Evolutionary conservation across 2,329 filamentous ascomycete genomes (phyloP).

Genomic region (Spiromastix sp.): DNA sequence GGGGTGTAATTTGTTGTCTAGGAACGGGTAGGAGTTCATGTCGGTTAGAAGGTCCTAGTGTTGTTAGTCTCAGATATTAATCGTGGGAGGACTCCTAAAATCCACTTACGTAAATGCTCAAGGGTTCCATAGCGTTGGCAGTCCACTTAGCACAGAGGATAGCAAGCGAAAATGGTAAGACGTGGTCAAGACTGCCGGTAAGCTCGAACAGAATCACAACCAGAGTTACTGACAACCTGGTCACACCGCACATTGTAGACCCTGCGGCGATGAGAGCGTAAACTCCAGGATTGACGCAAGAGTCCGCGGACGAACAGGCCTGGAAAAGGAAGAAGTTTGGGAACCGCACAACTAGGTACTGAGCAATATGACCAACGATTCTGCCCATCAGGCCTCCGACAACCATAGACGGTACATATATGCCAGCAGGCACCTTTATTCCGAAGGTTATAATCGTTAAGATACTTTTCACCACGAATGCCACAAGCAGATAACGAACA

Average conservation of each 20-base stretch:
- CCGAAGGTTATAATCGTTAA: constrained; percentile 88
- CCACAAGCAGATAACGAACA: constrained; percentile 59
- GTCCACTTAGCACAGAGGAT: constrained; percentile 98
- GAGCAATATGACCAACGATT: constrained; percentile 73
- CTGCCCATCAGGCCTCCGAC: constrained; percentile 87
- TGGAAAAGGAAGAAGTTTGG: constrained; percentile 65
- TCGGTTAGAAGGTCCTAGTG: constrained; percentile 78
- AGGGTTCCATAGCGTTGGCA: constrained; percentile 84
- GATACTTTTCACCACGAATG: constrained; percentile 81
- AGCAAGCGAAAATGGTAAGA: constrained; percentile 84
- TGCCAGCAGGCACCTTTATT: constrained; percentile 91
- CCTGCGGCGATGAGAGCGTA: constrained; percentile 92
- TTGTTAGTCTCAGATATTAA: not conserved
- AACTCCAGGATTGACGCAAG: constrained; percentile 90
- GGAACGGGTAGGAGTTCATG: constrained; percentile 94
- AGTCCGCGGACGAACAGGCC: constrained; percentile 62
- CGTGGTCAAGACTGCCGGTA: constrained; percentile 88
- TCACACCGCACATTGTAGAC: constrained; percentile 96
- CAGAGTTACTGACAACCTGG: constrained; percentile 80
- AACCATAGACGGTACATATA: constrained; percentile 98
- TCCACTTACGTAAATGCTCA: constrained; percentile 81
- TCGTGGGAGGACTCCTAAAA: too few relatives aligned
- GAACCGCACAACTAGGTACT: constrained; percentile 67
- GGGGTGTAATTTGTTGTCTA: constrained; percentile 93
- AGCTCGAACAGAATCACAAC: constrained; percentile 94